Evolutionary conservation across 2,329 filamentous ascomycete species (phyloP).

Genomic region (Rosellinia necatrix): DNA sequence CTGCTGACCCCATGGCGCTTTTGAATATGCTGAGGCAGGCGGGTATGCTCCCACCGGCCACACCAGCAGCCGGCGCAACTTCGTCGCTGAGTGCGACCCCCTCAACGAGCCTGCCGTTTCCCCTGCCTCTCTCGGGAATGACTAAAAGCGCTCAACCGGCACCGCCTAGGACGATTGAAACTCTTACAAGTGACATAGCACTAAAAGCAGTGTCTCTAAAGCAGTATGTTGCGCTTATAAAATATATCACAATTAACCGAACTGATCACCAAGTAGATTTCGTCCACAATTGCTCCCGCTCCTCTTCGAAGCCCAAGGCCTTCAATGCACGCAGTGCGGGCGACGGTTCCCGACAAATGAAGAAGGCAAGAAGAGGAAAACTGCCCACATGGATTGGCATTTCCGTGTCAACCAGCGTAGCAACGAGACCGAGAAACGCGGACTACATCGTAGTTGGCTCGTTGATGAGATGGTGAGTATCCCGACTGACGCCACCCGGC

Average conservation of each 20-base stretch:
- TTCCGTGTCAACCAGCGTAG: slow-evolving; percentile 92
- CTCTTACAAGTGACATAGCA: slow-evolving; percentile 54
- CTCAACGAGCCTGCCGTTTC: slow-evolving; percentile 39
- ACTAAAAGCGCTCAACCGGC: slow-evolving; percentile 37
- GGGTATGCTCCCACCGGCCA: slow-evolving; percentile 62
- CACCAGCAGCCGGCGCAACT: slow-evolving; percentile 30
- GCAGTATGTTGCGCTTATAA: slow-evolving; percentile 57
- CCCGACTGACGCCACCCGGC: neutral
- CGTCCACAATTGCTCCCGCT: slow-evolving; percentile 74
- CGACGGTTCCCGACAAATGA: slow-evolving; percentile 79
- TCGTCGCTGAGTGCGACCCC: slow-evolving; percentile 48
- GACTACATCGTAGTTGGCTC: slow-evolving; percentile 93
- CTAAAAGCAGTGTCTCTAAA: slow-evolving; percentile 73
- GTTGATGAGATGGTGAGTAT: slow-evolving; percentile 77
- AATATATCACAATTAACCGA: slow-evolving; percentile 10
- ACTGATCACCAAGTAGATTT: slow-evolving; percentile 54
- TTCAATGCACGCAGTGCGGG: slow-evolving; percentile 90
- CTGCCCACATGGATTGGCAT: slow-evolving; percentile 96
- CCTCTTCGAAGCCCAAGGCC: slow-evolving; percentile 81
- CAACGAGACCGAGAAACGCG: slow-evolving; percentile 81
- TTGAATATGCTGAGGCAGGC: slow-evolving; percentile 71
- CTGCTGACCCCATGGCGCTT: slow-evolving; percentile 60
- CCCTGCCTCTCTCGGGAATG: slow-evolving; percentile 44
- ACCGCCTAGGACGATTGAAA: slow-evolving; percentile 40
- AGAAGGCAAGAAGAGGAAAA: slow-evolving; percentile 83